Percentiles rank a stretch among this genome's conserved stretches.
Evolutionary conservation across 164 flowering plant genomes (phyloP).

Genomic region (Nelumbo lutea): DNA sequence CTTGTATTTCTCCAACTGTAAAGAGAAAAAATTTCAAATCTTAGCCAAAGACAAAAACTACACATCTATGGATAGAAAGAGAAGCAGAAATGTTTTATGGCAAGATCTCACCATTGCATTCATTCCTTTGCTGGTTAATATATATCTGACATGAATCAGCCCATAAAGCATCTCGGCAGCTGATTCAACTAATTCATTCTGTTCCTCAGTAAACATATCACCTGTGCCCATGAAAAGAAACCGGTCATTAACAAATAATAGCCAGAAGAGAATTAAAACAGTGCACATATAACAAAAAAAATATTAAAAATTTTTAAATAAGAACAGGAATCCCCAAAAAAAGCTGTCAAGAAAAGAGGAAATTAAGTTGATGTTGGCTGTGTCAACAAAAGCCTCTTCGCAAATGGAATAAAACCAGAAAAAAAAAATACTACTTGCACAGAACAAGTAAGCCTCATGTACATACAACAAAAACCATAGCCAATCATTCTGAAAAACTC

Average conservation of each 20-base stretch:
- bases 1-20: conserved; percentile 81
- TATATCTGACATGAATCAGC: conserved; percentile 71
- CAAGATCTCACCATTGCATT: conserved; percentile 63
- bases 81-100: neutral
- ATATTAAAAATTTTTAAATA: too few species aligned
- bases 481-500: too few species aligned
- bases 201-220: conserved; percentile 76
- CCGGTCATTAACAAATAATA: neutral
- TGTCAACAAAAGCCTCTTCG: too few species aligned
- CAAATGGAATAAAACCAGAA: too few species aligned
- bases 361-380: neutral
- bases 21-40: conserved; percentile 14
- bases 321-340: too few species aligned
- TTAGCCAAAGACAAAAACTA: neutral
- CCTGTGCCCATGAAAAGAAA: conserved; percentile 23
- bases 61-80: neutral
- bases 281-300: neutral
- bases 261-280: neutral
- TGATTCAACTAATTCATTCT: conserved; percentile 75
- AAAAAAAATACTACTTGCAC: too few species aligned
- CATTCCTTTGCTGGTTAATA: conserved; percentile 79
- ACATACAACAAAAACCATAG: too few species aligned
- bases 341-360: neutral
- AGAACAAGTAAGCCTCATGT: too few species aligned
- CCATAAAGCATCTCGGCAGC: conserved; percentile 93